Base-by-base conservation (phyloP, 1,284 basidiomycete species). In the Prillingera fragicola region DNA sequence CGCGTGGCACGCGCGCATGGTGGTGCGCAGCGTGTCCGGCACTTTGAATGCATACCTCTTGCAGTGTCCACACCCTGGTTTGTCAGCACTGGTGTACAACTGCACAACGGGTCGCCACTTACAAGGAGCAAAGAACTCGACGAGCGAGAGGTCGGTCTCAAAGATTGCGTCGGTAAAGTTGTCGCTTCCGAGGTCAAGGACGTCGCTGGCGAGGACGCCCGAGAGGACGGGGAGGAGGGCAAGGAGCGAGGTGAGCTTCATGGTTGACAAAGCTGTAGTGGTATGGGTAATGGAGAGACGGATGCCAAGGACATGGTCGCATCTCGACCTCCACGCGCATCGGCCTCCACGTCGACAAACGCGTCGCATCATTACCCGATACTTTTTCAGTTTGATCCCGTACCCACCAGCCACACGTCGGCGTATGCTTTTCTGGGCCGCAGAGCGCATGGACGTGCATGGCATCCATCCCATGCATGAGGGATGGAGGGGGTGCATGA, bases 131-230 rank as follows among this genome's bases (percentile, higher is more conserved):
- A 69, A 70, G 67, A 65, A 69, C 78, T 98, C 94, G 59, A 97
- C 87, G 35, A 98, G 80, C 56, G 92, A 83, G 53, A 97, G 75
- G 31, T 83, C 69, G 64, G 88, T 85, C 9, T 77, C 72, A 54
- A 78, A 74, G 53, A 94, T 81, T 48, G 79, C 73, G 24, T 78
- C 72, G 57, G 83, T 77, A 70, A 97, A 96, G 65, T 77, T 81
- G 59, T 75, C 69, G 38, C 81, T 70, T 31, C 81, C 86, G 55
- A 95, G 74, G 65, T 75, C 81, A 49, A 91, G 55, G 55, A 96
- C 90, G 71, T 96, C 88, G n/a, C 52, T 59, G 19, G 63, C 64
- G 28, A 62, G 45, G 32, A 62, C 59, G 19, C 44, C 38, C 2
- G 55, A 41, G 28, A 64, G 51, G 29, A 48, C 15, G 6, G 62